These are phyloP conservation scores for Colletotrichum somersetense DNA, from an alignment of 2,329 filamentous ascomycete species.

Conservation along the genomic window DNA sequence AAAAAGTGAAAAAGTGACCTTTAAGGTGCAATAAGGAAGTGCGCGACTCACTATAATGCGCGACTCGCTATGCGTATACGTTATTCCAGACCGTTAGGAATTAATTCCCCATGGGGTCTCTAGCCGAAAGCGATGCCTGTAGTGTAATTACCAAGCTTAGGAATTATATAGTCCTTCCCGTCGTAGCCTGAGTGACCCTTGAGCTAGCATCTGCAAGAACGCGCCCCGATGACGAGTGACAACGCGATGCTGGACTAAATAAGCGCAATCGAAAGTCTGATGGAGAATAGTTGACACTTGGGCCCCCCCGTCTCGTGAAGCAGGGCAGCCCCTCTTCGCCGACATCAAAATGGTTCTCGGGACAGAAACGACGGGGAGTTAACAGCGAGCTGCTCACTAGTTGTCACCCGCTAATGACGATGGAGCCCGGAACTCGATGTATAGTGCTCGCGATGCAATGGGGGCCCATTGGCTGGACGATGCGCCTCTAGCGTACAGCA, in stretches of 20 bases:
- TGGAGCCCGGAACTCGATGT: background rate
- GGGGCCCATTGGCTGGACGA: constrained; percentile 1
- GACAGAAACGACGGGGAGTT: background rate
- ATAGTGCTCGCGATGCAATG: background rate
- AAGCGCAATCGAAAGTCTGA: background rate
- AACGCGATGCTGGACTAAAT: background rate
- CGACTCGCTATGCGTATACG: no score
- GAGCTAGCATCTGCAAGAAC: background rate
- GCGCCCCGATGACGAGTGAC: background rate
- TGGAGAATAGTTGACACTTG: background rate
- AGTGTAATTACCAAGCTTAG: background rate
- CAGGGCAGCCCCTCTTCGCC: background rate
- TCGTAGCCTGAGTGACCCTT: background rate
- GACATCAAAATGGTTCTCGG: background rate
- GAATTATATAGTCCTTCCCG: background rate
- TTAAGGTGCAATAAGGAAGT: no score
- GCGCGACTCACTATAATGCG: no score
- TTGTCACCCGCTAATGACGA: background rate
- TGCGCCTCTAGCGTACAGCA: constrained; percentile 4
- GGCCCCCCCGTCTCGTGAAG: background rate
- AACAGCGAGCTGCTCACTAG: background rate
- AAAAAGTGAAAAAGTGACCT: no score
- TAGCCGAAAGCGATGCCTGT: background rate
- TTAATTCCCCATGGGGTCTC: background rate
- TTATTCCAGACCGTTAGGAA: no score